Conservation (phyloP, 192 early-diverging fungal genomes). For the Coemansia pectinata region DNA sequence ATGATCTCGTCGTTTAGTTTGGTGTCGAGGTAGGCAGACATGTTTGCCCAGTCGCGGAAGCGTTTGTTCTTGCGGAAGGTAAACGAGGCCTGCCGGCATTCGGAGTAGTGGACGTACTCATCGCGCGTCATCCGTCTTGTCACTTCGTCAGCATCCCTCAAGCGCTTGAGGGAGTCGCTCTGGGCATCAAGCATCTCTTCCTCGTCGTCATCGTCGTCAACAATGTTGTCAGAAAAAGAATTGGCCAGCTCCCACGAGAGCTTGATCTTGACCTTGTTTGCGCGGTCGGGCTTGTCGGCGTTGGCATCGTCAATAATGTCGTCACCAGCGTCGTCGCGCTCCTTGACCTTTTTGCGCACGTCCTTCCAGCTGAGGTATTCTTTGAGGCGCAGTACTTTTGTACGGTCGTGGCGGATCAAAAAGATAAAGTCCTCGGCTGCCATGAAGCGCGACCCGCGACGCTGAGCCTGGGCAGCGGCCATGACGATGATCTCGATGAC, state of each 20-base stretch:
- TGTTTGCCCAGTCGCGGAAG: constrained; percentile 95
- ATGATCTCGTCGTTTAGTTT: constrained; percentile 92
- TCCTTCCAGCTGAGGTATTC: constrained; percentile 96
- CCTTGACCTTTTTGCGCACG: constrained; percentile 90
- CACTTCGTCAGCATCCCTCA: constrained; percentile 88
- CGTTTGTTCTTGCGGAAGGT: constrained; percentile 91
- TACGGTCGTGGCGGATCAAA: constrained; percentile 91
- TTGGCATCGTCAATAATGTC: constrained; percentile 51
- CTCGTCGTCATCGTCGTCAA: constrained; percentile 83
- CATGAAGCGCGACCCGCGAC: constrained; percentile 78
- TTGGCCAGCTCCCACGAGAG: constrained; percentile 94
- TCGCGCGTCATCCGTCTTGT: constrained; percentile 95
- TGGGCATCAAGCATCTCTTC: constrained; percentile 86
- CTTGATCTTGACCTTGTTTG: constrained; percentile 73
- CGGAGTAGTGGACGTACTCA: constrained; percentile 98
- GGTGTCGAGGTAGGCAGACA: constrained; percentile 85
- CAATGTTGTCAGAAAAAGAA: constrained; percentile 71
- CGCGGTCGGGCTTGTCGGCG: constrained; percentile 58
- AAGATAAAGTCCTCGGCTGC: constrained; percentile 94
- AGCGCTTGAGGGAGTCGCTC: constrained; percentile 81
- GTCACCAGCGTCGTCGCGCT: constrained; percentile 61
- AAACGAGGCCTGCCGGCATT: constrained; percentile 97
- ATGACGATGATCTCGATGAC: constrained; percentile 91
- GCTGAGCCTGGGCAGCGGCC: constrained; percentile 82
- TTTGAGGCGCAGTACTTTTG: constrained; percentile 87